Conservation (phyloP, 805 yeast genomes). For the Hanseniaspora meyeri region DNA sequence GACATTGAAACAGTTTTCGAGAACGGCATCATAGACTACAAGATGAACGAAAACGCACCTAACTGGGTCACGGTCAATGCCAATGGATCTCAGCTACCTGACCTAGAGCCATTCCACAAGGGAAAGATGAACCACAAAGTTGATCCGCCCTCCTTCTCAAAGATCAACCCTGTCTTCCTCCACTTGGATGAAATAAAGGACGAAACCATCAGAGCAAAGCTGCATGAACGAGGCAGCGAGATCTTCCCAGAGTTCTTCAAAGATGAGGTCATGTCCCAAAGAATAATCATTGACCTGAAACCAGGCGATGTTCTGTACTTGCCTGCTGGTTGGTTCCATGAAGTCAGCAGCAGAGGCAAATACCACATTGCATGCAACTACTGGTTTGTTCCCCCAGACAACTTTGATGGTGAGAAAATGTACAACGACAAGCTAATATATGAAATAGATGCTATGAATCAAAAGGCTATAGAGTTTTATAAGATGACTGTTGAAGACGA, state of each 20-base stretch:
- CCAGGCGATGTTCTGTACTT: slow-evolving; percentile 59
- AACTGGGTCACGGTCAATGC: slow-evolving; percentile 49
- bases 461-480: slow-evolving; percentile 22
- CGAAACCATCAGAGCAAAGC: slow-evolving; percentile 18
- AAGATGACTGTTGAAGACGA: slow-evolving; percentile 15
- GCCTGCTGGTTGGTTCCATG: slow-evolving; percentile 78
- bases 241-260: slow-evolving; percentile 40
- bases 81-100: slow-evolving; percentile 49
- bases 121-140: slow-evolving; percentile 22
- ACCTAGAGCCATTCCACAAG: slow-evolving; percentile 36
- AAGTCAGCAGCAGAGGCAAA: slow-evolving; percentile 53
- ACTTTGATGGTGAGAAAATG: not conserved
- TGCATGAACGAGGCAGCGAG: slow-evolving; percentile 30
- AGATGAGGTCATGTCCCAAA: slow-evolving; percentile 24
- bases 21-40: slow-evolving; percentile 61
- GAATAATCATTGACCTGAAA: slow-evolving; percentile 36
- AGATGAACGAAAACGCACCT: slow-evolving; percentile 41
- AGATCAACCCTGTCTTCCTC: slow-evolving; percentile 48
- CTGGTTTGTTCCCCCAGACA: slow-evolving; percentile 60
- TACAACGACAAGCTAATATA: slow-evolving; percentile 17
- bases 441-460: slow-evolving; percentile 36
- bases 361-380: slow-evolving; percentile 57
- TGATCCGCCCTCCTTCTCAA: slow-evolving; percentile 62
- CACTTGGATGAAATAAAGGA: slow-evolving; percentile 43
- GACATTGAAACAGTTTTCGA: slow-evolving; percentile 37